Percentiles rank a stretch among this genome's conserved stretches.
Conservation (phyloP, 2,329 filamentous ascomycete species). For the Ophiosphaerella narmari region DNA sequence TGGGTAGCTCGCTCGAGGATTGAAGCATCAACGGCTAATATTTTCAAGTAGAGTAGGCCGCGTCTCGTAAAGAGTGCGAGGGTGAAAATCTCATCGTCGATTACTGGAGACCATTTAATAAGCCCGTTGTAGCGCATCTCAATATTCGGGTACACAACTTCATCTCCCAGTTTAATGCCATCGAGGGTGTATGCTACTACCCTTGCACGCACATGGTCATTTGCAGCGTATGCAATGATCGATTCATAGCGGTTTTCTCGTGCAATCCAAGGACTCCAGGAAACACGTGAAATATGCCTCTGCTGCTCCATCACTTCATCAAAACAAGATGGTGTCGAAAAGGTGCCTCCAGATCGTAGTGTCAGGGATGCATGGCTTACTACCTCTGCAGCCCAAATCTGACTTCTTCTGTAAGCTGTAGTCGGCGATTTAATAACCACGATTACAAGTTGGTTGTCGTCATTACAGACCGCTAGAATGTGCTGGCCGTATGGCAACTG, state of each 20-base stretch:
- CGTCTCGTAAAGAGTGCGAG: constrained; percentile 40
- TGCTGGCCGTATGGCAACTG: constrained; percentile 31
- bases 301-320: constrained; percentile 39
- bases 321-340: constrained; percentile 26
- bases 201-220: constrained; percentile 35
- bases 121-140: constrained; percentile 30
- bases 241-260: constrained; percentile 25
- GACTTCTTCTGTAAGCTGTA: constrained; percentile 29
- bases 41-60: constrained; percentile 30
- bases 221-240: constrained; percentile 44
- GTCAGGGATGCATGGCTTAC: constrained; percentile 29
- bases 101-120: constrained; percentile 34
- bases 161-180: constrained; percentile 22
- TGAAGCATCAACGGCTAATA: constrained; percentile 29
- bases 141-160: constrained; percentile 29
- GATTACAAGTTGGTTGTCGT: constrained; percentile 48
- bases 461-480: constrained; percentile 48
- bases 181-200: constrained; percentile 20
- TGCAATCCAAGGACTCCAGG: constrained; percentile 48
- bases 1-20: constrained; percentile 27
- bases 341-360: constrained; percentile 12
- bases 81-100: constrained; percentile 18
- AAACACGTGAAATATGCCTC: constrained; percentile 40
- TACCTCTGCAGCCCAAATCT: constrained; percentile 36
- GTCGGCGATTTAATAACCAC: constrained; percentile 47